phyloP scores from a whole-genome alignment of 225 moss, liverwort and hornwort species.

The Bryoerythrophyllum caledonicum region DNA sequence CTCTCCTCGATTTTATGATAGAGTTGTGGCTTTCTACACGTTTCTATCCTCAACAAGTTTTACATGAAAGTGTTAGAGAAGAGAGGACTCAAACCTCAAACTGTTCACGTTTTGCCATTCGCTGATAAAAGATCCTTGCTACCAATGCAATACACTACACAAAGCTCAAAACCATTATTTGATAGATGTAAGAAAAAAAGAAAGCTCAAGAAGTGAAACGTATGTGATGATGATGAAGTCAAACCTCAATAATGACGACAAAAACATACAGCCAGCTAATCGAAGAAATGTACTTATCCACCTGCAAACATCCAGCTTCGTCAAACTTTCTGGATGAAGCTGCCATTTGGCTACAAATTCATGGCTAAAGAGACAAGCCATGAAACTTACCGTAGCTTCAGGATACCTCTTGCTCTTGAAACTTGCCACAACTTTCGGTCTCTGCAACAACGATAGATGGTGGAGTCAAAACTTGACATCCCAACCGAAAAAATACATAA shows the following conservation, averaged over 20 bases:
- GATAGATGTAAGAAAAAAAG: neutral
- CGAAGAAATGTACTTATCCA: constrained; percentile 30
- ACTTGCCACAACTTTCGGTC: constrained; percentile 51
- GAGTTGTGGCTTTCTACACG: neutral
- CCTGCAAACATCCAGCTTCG: constrained; percentile 15
- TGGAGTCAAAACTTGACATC: neutral
- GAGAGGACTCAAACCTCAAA: constrained; percentile 32
- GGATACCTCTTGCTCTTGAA: constrained; percentile 41
- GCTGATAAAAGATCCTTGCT: constrained; percentile 34
- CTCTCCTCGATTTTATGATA: no score
- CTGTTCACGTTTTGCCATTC: constrained; percentile 12
- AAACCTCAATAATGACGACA: constrained; percentile 27
- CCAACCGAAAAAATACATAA: no score
- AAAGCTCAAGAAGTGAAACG: neutral
- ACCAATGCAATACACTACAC: constrained; percentile 27
- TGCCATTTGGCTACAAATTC: no score
- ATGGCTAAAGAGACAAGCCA: no score
- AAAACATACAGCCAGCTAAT: constrained; percentile 33
- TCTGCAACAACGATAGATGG: constrained; percentile 24
- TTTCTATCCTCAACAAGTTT: neutral
- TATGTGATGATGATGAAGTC: neutral
- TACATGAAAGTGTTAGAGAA: neutral
- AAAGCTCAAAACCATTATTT: neutral
- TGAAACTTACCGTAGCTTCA: constrained; percentile 29
- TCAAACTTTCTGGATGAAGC: neutral